phyloP scores from a whole-genome alignment of 805 yeast species.

The Myxozyma monticola region DNA sequence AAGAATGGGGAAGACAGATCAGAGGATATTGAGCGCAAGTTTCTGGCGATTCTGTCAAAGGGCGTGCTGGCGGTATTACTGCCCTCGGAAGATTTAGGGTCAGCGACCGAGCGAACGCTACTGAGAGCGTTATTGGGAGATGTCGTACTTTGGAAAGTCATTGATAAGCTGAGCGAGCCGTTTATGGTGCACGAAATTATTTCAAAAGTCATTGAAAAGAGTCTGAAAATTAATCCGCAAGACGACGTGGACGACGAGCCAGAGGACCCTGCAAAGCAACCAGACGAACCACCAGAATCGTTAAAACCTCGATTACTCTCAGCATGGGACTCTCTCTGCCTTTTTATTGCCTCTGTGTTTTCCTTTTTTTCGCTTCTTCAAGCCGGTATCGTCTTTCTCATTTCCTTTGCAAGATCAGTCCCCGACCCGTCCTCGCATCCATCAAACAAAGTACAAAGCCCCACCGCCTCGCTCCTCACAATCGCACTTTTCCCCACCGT shows the following conservation, averaged over 20 bases:
- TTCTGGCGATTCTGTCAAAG: slow-evolving; percentile 42
- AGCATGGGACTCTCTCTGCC: background rate
- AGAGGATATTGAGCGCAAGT: slow-evolving; percentile 34
- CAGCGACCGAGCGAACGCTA: slow-evolving; percentile 44
- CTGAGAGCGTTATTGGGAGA: slow-evolving; percentile 46
- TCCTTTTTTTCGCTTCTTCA: slow-evolving; percentile 15
- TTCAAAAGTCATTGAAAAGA: slow-evolving; percentile 32
- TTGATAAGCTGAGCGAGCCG: slow-evolving; percentile 52
- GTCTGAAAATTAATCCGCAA: slow-evolving; percentile 12
- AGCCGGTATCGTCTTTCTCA: slow-evolving; percentile 17
- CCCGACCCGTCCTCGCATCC: background rate
- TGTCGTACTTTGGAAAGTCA: slow-evolving; percentile 44
- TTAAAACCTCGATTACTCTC: background rate
- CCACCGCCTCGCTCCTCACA: slow-evolving; percentile 18
- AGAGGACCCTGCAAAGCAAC: background rate
- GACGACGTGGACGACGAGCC: background rate
- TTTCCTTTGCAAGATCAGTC: slow-evolving; percentile 14
- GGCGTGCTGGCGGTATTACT: slow-evolving; percentile 42
- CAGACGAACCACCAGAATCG: background rate
- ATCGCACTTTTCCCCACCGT: slow-evolving; percentile 29
- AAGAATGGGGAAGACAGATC: too few species aligned
- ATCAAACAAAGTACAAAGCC: background rate
- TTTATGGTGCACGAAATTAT: slow-evolving; percentile 52
- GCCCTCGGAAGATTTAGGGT: slow-evolving; percentile 46
- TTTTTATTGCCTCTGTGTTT: slow-evolving; percentile 2